phyloP scores from a whole-genome alignment of 768 basidiomycete species.

The Thelephora aurantiotincta region DNA sequence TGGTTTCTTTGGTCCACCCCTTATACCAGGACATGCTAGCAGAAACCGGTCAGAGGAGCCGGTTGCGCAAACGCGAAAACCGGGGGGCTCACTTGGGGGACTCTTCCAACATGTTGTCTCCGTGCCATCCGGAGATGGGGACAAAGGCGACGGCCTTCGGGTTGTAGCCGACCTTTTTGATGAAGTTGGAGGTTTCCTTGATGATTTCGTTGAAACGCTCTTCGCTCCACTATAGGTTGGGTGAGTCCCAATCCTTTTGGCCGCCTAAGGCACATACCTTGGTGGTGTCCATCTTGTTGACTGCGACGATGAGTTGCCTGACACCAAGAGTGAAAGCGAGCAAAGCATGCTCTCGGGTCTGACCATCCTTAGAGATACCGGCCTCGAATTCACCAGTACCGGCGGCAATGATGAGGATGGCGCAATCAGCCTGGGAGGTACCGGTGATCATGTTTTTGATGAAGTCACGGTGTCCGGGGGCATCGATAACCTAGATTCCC shows the following conservation, averaged over 20 bases:
- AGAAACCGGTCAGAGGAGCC: slow-evolving; percentile 5
- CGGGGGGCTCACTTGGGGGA: slow-evolving; percentile 61
- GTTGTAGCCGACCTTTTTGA: slow-evolving; percentile 99
- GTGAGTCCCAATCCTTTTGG: not conserved
- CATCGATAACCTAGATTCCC: slow-evolving; percentile 77
- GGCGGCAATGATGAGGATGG: slow-evolving; percentile 97
- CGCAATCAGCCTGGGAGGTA: slow-evolving; percentile 99
- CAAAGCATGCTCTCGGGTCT: slow-evolving; percentile 99
- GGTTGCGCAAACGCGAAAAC: not conserved
- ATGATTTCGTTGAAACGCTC: slow-evolving; percentile 99
- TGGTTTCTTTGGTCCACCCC: slow-evolving; percentile 97
- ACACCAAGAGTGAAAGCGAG: slow-evolving; percentile 99
- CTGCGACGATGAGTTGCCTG: slow-evolving; percentile 97
- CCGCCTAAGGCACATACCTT: slow-evolving; percentile 37
- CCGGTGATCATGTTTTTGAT: slow-evolving; percentile 99
- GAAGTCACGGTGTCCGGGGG: slow-evolving; percentile 99
- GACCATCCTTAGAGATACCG: slow-evolving; percentile 99
- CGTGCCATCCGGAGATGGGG: slow-evolving; percentile 99
- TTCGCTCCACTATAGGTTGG: slow-evolving; percentile 77
- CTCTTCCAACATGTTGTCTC: slow-evolving; percentile 99
- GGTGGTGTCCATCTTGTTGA: slow-evolving; percentile 99
- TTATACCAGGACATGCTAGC: slow-evolving; percentile 98
- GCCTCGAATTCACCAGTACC: slow-evolving; percentile 99
- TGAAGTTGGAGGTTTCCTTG: slow-evolving; percentile 95
- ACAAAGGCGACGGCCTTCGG: slow-evolving; percentile 97